Conservation (phyloP, 2,329 filamentous ascomycete species). For the Ophiostoma populinum region DNA sequence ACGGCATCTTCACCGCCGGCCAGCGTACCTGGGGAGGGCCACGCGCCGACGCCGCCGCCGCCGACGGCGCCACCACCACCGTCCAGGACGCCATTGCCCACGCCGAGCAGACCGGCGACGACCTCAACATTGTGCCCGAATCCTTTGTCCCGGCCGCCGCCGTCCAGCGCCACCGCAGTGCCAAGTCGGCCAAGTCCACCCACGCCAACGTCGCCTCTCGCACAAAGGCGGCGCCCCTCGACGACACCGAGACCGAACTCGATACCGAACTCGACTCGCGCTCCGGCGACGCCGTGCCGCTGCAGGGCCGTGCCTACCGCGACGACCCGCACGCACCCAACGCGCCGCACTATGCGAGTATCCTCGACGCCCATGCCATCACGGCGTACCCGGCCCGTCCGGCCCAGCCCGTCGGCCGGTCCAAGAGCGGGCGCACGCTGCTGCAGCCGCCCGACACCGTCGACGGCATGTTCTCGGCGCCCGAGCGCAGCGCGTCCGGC, state of each 20-base stretch:
- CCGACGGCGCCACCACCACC: slow-evolving; percentile 54
- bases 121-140: slow-evolving; percentile 76
- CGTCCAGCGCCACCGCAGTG: slow-evolving; percentile 17
- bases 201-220: no score
- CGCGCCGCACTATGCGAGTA: no score
- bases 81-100: slow-evolving; percentile 71
- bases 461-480: slow-evolving; percentile 62
- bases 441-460: slow-evolving; percentile 59
- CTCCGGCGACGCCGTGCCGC: no score
- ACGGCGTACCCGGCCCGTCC: no score
- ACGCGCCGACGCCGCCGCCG: slow-evolving; percentile 69
- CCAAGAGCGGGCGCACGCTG: slow-evolving; percentile 25
- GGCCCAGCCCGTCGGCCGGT: slow-evolving; percentile 27
- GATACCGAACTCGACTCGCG: no score
- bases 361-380: no score
- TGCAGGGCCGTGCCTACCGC: no score
- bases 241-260: no score
- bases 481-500: slow-evolving; percentile 48
- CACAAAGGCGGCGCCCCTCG: no score
- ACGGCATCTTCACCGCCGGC: slow-evolving; percentile 86
- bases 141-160: slow-evolving; percentile 52
- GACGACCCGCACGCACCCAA: no score
- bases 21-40: slow-evolving; percentile 94
- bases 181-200: slow-evolving; percentile 13
- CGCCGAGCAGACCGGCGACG: slow-evolving; percentile 64